Conservation (phyloP, 106 monocot genomes). For the Dendrobium huoshanense region DNA sequence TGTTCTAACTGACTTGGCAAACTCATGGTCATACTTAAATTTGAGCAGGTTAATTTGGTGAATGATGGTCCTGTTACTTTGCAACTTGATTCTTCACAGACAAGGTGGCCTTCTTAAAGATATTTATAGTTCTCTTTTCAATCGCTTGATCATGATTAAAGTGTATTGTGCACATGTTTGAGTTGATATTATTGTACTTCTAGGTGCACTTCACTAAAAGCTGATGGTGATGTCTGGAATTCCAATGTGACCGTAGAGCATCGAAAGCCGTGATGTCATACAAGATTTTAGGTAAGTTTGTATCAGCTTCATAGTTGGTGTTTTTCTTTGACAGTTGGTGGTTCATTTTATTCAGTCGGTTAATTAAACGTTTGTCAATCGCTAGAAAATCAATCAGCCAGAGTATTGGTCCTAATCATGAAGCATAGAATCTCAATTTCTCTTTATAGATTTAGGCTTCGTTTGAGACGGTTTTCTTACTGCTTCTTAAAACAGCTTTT, state of each 20-base stretch:
- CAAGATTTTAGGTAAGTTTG: neutral
- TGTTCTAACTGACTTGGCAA: neutral
- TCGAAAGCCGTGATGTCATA: neutral
- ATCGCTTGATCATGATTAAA: neutral
- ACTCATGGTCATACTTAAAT: neutral
- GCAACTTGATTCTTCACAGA: slow-evolving; percentile 69
- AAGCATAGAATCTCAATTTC: neutral
- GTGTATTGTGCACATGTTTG: neutral
- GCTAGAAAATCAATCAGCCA: neutral
- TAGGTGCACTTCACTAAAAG: neutral
- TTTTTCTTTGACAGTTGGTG: neutral
- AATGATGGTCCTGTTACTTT: slow-evolving; percentile 99
- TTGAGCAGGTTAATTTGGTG: slow-evolving; percentile 71
- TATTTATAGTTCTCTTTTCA: neutral
- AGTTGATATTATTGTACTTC: neutral
- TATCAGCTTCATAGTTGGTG: neutral
- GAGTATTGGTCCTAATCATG: neutral
- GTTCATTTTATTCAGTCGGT: neutral
- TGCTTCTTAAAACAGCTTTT: no score
- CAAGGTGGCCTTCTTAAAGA: slow-evolving; percentile 20
- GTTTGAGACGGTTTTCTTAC: no score
- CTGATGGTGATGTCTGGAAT: slow-evolving; percentile 2
- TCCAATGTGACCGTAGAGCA: neutral
- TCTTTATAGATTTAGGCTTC: neutral
- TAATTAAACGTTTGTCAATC: neutral